Base-by-base conservation (phyloP, 1,139 yeast species). In the Yamadazyma triangularis region DNA sequence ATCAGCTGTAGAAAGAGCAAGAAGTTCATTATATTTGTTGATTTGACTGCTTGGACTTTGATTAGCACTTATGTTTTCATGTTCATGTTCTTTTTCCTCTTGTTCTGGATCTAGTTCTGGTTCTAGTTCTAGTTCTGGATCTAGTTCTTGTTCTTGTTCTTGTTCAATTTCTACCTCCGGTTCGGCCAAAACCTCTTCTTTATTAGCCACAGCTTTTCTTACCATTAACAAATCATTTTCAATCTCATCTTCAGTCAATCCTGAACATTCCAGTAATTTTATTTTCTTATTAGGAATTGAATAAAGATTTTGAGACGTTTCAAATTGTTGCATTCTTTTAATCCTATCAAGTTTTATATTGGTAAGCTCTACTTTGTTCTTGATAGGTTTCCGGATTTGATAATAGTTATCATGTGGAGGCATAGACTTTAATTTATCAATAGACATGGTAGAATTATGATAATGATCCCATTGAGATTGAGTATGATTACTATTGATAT, bases 311-410 rank as follows among this genome's bases (percentile, higher is more conserved):
- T n/a, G n/a, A n/a, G n/a, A n/a, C n/a, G n/a, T n/a, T 32, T 24
- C 25, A 40, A n/a, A n/a, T 40, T n/a, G 27, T 18, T 38, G 33
- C 15, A 36, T 20, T 4, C 38, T 33, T 13, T 38, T 32, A 22
- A 48, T 29, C 11, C 30, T 40, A 12, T 27, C 29, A 23, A 32
- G 34, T 30, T 53, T 60, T 22, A 56, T 53, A 33, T 54, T 50
- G 2, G 70, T 57, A 16, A 59, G 33, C 36, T 65, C 71, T n/a
- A 63, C 45, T 30, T 51, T 50, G 38, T 63, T 63, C 28, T 53
- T 51, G 53, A 23, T 42, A n/a, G n/a, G n/a, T 30, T 15, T 15
- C 14, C n/a, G 15, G 28, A n/a, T 16, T 23, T 18, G 20, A 18
- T 18, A 18, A 9, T 18, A 18, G 9, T 18, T 18, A 9, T 18